Evolutionary conservation across 2,329 filamentous ascomycete species (phyloP).

Genomic region (Fusarium haematococcum): DNA sequence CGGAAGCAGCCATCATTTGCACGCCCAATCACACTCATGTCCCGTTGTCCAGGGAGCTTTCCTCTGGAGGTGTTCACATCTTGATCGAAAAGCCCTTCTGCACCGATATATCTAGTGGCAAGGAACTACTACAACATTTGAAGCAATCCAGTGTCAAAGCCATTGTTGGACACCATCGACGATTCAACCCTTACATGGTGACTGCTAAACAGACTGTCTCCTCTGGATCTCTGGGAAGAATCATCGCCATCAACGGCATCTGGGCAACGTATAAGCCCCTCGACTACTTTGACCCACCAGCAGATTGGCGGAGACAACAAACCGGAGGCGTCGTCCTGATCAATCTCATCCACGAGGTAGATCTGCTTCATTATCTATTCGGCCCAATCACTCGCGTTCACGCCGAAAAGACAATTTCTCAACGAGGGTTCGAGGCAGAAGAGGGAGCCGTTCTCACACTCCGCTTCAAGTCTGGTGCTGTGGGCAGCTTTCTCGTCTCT

Average conservation of each 20-base stretch:
- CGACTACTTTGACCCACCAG: slow-evolving; percentile 61
- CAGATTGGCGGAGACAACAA: slow-evolving; percentile 59
- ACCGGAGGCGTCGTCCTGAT: slow-evolving; percentile 65
- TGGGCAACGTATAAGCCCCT: slow-evolving; percentile 66
- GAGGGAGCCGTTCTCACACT: slow-evolving; percentile 68
- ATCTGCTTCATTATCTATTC: slow-evolving; percentile 67
- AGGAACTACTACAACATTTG: slow-evolving; percentile 45
- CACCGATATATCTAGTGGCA: slow-evolving; percentile 52
- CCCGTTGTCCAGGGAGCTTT: slow-evolving; percentile 59
- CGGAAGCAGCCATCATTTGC: slow-evolving; percentile 68
- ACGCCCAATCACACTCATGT: slow-evolving; percentile 71
- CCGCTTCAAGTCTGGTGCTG: slow-evolving; percentile 64
- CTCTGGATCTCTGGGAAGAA: slow-evolving; percentile 54
- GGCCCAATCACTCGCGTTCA: slow-evolving; percentile 64
- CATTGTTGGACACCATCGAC: slow-evolving; percentile 68
- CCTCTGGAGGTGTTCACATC: slow-evolving; percentile 61
- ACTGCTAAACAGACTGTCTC: slow-evolving; percentile 60
- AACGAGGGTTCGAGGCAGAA: slow-evolving; percentile 62
- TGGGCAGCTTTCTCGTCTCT: slow-evolving; percentile 67
- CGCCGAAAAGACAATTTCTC: slow-evolving; percentile 59
- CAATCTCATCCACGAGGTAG: slow-evolving; percentile 72
- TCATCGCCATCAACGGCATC: slow-evolving; percentile 65
- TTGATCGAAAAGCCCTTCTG: slow-evolving; percentile 70
- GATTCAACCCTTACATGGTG: slow-evolving; percentile 68
- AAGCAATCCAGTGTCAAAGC: slow-evolving; percentile 52